Evolutionary conservation across 2,329 filamentous ascomycete genomes (phyloP).

Genomic region (Aureobasidium mangrovei): DNA sequence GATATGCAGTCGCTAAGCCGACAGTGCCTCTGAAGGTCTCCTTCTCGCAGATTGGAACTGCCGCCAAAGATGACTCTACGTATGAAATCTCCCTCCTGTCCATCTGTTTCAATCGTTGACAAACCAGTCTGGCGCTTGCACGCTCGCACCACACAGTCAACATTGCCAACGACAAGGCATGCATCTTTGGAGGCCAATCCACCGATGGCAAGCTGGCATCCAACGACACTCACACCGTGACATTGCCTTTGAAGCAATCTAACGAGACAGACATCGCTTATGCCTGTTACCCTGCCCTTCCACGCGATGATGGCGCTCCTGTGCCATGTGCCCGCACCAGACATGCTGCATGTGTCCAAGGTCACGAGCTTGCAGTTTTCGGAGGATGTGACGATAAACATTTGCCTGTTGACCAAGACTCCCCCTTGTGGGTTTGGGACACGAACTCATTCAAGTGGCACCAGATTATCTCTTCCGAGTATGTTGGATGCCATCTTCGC

Average conservation of each 20-base stretch:
- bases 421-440: constrained; percentile 35
- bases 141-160: constrained; percentile 31
- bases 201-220: constrained; percentile 29
- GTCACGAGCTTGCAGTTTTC: constrained; percentile 32
- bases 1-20: constrained; percentile 34
- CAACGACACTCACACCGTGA: constrained; percentile 36
- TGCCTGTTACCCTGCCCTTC: constrained; percentile 33
- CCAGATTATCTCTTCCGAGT: background rate
- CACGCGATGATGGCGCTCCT: constrained; percentile 23
- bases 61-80: constrained; percentile 28
- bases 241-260: constrained; percentile 23
- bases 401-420: constrained; percentile 28
- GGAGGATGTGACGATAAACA: constrained; percentile 30
- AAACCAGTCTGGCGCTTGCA: constrained; percentile 21
- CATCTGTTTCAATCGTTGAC: background rate
- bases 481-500: background rate
- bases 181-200: constrained; percentile 37
- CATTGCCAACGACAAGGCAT: constrained; percentile 33
- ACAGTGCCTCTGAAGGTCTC: constrained; percentile 36
- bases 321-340: constrained; percentile 30
- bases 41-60: constrained; percentile 33
- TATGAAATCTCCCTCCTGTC: background rate
- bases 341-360: constrained; percentile 34
- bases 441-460: constrained; percentile 17
- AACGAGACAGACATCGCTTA: constrained; percentile 31